These are phyloP conservation scores for Aspergillus persii DNA, from an alignment of 2,329 filamentous ascomycete species.

Conservation along the genomic window DNA sequence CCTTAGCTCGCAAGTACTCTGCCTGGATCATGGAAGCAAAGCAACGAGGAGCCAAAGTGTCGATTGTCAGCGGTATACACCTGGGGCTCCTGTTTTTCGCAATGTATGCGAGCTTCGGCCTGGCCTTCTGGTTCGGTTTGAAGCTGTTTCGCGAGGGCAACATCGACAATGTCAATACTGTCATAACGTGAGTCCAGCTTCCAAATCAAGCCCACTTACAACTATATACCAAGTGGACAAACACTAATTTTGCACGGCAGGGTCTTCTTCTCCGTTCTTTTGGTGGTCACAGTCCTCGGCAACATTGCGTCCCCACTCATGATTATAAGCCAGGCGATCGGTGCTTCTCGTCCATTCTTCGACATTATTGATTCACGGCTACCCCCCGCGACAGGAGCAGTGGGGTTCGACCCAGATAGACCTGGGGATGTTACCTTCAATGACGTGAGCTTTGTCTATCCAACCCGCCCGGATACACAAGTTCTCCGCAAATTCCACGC, in stretches of 20 bases:
- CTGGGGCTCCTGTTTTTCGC: conserved; percentile 34
- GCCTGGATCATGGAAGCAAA: conserved; percentile 37
- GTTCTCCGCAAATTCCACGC: conserved; percentile 37
- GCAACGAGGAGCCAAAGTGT: conserved; percentile 27
- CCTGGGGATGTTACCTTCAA: conserved; percentile 58
- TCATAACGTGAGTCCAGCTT: conserved; percentile 30
- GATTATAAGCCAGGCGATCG: conserved; percentile 33
- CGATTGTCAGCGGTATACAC: conserved; percentile 29
- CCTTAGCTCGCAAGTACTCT: conserved; percentile 36
- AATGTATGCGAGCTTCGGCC: conserved; percentile 34
- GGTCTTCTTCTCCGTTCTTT: conserved; percentile 19
- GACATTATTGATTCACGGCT: conserved; percentile 28
- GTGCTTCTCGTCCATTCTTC: conserved; percentile 32
- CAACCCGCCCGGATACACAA: conserved; percentile 41
- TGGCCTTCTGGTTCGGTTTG: conserved; percentile 39
- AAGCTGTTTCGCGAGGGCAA: conserved; percentile 33
- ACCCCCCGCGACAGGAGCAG: conserved; percentile 34
- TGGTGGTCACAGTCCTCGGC: conserved; percentile 24
- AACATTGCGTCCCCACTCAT: conserved; percentile 32
- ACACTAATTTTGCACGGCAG: not conserved
- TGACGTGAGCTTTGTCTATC: conserved; percentile 71
- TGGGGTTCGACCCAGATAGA: conserved; percentile 44
- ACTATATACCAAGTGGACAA: too few relatives aligned
- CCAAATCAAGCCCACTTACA: not conserved
- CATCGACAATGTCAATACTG: conserved; percentile 32